Evolutionary conservation across 2,329 filamentous ascomycete species (phyloP).

Genomic region (Sarocladiaceae sp.): DNA sequence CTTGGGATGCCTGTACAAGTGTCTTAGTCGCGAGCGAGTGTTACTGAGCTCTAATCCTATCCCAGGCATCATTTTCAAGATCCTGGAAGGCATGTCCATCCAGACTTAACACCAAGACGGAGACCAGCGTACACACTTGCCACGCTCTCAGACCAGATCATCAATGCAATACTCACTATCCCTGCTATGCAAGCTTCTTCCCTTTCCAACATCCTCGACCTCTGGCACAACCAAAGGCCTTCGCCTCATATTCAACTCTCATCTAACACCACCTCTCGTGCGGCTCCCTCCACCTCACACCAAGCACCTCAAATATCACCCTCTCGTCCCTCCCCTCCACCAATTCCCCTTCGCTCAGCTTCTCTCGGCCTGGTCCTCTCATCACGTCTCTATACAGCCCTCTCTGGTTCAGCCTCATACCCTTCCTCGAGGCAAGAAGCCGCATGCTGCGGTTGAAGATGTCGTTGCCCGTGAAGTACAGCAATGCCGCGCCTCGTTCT

Average conservation of each 20-base stretch:
- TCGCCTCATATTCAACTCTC: neutral
- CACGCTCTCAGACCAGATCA: no score
- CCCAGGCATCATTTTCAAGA: no score
- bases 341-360: conserved; percentile 60
- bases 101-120: no score
- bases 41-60: no score
- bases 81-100: no score
- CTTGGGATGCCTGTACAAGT: no score
- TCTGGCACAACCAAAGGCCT: neutral
- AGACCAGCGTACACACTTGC: no score
- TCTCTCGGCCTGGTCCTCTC: conserved; percentile 49
- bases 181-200: no score
- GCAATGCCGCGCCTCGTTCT: conserved; percentile 74
- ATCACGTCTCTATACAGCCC: conserved; percentile 70
- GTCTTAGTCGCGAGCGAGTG: no score
- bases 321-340: conserved; percentile 71
- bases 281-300: conserved; percentile 78
- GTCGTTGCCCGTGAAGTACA: conserved; percentile 97
- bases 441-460: conserved; percentile 88
- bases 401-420: conserved; percentile 78
- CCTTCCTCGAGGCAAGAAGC: conserved; percentile 70
- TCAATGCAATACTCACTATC: no score
- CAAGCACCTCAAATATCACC: conserved; percentile 73
- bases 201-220: no score
- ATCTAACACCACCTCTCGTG: conserved; percentile 66